Evolutionary conservation across 2,329 filamentous ascomycete species (phyloP), one percentile per base, ranked within the genome.

Genomic region (Cladorrhinum sp.): DNA sequence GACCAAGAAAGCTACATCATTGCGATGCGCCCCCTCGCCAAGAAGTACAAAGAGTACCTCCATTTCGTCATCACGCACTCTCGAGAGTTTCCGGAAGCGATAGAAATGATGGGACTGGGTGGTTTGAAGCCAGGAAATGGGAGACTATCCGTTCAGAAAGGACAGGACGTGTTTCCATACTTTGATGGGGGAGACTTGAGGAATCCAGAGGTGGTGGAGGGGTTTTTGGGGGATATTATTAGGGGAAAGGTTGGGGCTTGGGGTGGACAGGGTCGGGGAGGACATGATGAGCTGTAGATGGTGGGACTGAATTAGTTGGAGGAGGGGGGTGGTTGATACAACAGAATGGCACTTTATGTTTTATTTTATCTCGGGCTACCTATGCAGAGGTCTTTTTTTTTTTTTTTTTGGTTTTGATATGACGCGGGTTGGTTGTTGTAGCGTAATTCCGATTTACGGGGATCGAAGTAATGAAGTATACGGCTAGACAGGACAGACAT

Each of bases 61-160:
- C 71, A 69, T 58, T 82, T 83, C 62, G 76, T 79, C 3, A 81
- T 77, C 1, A 76, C 81, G 1, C 78, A 82, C 60, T 70, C 73
- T 0, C 60, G 65, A 28, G 78, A 81, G 62, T 82, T 82, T 64
- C 73, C 72, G 3, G 76, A 80, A 23, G 77, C 81, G 68, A 67
- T 73, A 1, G 61, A 65, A 7, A 71, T 72, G 39, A 68, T 82
- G 55, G 80, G 80, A 1, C 64, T 79, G 23, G 18, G 2, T 12
- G 36, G 42, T 5, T 4, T 18, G 42, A 54, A 63, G 6, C 54
- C 61, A 1, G 70, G 66, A 3, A 58, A 61, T 2, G 72, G 71
- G 7, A 76, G 73, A 0, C 62, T 82, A 9, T 73, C 77, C 1
- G 73, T 83, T 10, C 75, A 79, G 57, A 80, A 72, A 72, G 67